Conservation (phyloP, 1,284 basidiomycete genomes). For the Abortiporus biennis region DNA sequence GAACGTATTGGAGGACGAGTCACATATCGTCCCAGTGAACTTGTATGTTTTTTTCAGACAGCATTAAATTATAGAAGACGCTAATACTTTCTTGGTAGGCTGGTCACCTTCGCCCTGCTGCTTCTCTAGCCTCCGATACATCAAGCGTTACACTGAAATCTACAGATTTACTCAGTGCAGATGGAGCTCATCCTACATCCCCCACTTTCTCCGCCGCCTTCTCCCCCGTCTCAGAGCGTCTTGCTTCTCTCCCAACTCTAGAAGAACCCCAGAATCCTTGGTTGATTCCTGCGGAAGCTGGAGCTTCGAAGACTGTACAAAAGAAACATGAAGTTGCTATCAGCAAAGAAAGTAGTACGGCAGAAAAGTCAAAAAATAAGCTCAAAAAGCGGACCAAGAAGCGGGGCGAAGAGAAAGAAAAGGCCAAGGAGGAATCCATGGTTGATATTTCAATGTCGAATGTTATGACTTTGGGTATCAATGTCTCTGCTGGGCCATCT, state of each 20-base stretch:
- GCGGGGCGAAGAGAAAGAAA: conserved; percentile 45
- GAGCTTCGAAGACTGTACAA: conserved; percentile 34
- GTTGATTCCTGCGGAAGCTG: conserved; percentile 42
- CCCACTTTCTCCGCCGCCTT: conserved; percentile 12
- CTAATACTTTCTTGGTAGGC: background rate
- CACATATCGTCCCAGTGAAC: conserved; percentile 44
- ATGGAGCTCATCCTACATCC: conserved; percentile 7
- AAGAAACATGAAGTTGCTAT: conserved; percentile 68
- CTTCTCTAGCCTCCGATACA: conserved; percentile 52
- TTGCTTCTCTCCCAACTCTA: background rate
- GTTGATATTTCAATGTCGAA: conserved; percentile 70
- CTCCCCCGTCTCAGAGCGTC: conserved; percentile 13
- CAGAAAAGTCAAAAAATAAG: conserved; percentile 64
- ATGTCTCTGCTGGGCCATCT: conserved; percentile 12
- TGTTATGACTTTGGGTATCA: conserved; percentile 35
- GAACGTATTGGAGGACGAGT: conserved; percentile 56
- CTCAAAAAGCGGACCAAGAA: conserved; percentile 60
- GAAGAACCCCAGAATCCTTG: conserved; percentile 61
- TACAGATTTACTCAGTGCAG: conserved; percentile 37
- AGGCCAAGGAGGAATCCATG: conserved; percentile 62
- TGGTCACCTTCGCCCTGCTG: conserved; percentile 24
- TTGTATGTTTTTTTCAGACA: conserved; percentile 24
- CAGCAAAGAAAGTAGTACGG: conserved; percentile 51
- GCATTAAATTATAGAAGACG: background rate
- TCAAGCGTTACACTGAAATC: conserved; percentile 67